phyloP scores from a whole-genome alignment of 2,329 filamentous ascomycete species.

The Bipolaris victoriae region DNA sequence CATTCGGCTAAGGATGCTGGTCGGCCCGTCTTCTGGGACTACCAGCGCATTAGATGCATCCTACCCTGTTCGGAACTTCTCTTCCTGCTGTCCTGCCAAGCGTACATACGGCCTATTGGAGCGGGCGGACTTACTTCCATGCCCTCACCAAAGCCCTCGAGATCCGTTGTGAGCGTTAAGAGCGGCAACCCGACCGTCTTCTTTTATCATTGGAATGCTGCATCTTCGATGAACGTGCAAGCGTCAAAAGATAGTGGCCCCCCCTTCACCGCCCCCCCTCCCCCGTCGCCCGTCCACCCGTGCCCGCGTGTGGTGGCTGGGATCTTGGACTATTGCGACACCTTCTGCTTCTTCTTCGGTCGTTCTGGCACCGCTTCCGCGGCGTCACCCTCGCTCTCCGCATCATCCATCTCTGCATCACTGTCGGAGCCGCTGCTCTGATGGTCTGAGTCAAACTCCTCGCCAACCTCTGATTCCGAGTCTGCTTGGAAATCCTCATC shows the following conservation, averaged over 20 bases:
- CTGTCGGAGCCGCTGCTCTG: conserved; percentile 79
- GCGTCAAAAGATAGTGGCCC: conserved; percentile 24
- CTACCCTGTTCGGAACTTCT: conserved; percentile 26
- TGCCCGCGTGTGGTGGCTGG: conserved; percentile 8
- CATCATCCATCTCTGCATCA: conserved; percentile 69
- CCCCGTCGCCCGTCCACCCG: conserved; percentile 14
- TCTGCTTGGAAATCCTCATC: conserved; percentile 96
- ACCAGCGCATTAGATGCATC: conserved; percentile 20
- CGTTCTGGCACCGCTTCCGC: conserved; percentile 59
- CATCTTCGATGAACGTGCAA: conserved; percentile 28
- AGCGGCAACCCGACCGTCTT: conserved; percentile 23
- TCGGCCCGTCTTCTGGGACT: conserved; percentile 33
- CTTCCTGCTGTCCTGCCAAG: conserved; percentile 23
- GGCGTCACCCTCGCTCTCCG: conserved; percentile 56
- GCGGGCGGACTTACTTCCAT: conserved; percentile 29
- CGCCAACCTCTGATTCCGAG: conserved; percentile 91
- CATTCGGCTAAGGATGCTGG: conserved; percentile 21
- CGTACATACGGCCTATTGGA: conserved; percentile 25
- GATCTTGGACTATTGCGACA: conserved; percentile 36
- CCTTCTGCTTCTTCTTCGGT: conserved; percentile 71
- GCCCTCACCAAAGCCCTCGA: conserved; percentile 4
- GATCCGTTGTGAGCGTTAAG: conserved; percentile 14
- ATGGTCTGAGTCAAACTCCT: conserved; percentile 92
- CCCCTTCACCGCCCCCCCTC: conserved; percentile 26
- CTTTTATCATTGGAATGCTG: conserved; percentile 27